Conservation (phyloP, 371 early-diverging fungal species). For the Circinella minor region DNA sequence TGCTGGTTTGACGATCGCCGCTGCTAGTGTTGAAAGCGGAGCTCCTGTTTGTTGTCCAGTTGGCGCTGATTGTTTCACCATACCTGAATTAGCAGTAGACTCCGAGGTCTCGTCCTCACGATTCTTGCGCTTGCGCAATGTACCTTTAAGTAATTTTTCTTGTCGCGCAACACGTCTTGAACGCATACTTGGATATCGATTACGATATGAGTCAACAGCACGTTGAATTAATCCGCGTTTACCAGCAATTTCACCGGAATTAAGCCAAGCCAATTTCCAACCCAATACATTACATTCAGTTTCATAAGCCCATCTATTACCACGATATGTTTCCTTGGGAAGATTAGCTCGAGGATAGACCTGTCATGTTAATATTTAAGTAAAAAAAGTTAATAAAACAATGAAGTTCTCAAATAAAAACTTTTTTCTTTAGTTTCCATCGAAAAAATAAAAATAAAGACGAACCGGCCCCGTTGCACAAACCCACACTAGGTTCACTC, state of each 20-base stretch:
- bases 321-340: slow-evolving; percentile 65
- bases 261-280: slow-evolving; percentile 90
- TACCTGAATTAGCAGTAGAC: neutral
- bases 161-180: slow-evolving; percentile 83
- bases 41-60: slow-evolving; percentile 16
- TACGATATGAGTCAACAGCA: slow-evolving; percentile 94
- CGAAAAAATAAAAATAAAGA: neutral
- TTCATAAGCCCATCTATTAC: slow-evolving; percentile 91
- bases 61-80: slow-evolving; percentile 9
- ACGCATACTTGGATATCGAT: slow-evolving; percentile 82
- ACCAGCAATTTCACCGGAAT: slow-evolving; percentile 79
- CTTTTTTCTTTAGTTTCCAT: slow-evolving; percentile 4
- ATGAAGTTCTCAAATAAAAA: neutral
- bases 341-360: slow-evolving; percentile 51
- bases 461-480: slow-evolving; percentile 6
- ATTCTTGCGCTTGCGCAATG: slow-evolving; percentile 50
- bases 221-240: slow-evolving; percentile 94
- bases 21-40: slow-evolving; percentile 32
- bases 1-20: slow-evolving; percentile 37
- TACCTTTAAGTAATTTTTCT: slow-evolving; percentile 71
- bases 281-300: slow-evolving; percentile 86
- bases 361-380: slow-evolving; percentile 16
- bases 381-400: slow-evolving; percentile 1
- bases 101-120: slow-evolving; percentile 25
- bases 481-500: neutral